A percentile compares a stretch with the other conserved stretches of the same genome.
Conservation (phyloP, 2,329 filamentous ascomycete species). For the Colletotrichum musicola region DNA sequence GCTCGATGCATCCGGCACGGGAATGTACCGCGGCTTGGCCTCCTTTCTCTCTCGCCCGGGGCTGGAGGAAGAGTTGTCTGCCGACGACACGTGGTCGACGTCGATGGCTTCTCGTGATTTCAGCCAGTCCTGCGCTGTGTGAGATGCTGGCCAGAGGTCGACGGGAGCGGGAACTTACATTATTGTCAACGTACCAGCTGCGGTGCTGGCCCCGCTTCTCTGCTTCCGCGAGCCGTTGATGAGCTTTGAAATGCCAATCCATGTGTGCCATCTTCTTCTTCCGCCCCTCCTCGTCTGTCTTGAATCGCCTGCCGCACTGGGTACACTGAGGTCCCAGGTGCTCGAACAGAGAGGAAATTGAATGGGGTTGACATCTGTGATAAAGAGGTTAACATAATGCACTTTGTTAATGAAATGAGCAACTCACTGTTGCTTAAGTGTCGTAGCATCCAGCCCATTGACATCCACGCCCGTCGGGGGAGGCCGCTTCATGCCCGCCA, state of each 20-base stretch:
- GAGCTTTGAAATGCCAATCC: slow-evolving; percentile 98
- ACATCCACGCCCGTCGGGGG: slow-evolving; percentile 57
- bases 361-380: slow-evolving; percentile 76
- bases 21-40: slow-evolving; percentile 76
- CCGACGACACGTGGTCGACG: slow-evolving; percentile 28
- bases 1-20: slow-evolving; percentile 83
- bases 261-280: slow-evolving; percentile 91
- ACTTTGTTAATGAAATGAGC: neutral
- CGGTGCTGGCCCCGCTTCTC: slow-evolving; percentile 89
- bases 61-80: slow-evolving; percentile 32
- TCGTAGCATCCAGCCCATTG: slow-evolving; percentile 73
- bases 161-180: slow-evolving; percentile 66
- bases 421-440: slow-evolving; percentile 78
- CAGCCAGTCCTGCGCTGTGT: slow-evolving; percentile 33
- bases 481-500: slow-evolving; percentile 45
- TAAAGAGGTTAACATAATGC: slow-evolving; percentile 34
- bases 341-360: slow-evolving; percentile 82
- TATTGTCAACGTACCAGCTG: slow-evolving; percentile 94
- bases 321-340: slow-evolving; percentile 88
- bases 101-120: slow-evolving; percentile 50
- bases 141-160: slow-evolving; percentile 40
- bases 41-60: slow-evolving; percentile 49
- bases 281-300: slow-evolving; percentile 79
- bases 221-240: slow-evolving; percentile 88
- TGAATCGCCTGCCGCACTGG: slow-evolving; percentile 91